Percentiles rank a stretch among this genome's conserved stretches.
Evolutionary conservation across 345 rosid genomes (phyloP).

Genomic region (Anacardium occidentale): DNA sequence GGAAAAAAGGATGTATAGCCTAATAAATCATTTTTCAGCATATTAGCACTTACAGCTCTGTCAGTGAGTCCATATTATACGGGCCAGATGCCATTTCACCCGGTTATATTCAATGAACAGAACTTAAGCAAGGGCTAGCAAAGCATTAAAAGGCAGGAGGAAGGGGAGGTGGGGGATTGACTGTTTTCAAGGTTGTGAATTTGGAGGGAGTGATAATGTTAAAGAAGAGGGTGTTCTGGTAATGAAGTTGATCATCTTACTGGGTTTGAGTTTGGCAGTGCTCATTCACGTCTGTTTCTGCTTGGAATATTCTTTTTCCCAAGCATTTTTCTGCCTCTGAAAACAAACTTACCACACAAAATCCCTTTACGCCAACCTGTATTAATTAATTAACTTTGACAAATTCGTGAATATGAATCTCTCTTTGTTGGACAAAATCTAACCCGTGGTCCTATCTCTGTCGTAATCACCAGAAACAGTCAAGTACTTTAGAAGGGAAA

Average conservation of each 20-base stretch:
- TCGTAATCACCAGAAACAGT: neutral
- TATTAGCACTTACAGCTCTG: constrained; percentile 64
- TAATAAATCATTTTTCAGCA: constrained; percentile 5
- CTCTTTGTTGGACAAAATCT: constrained; percentile 7
- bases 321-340: constrained; percentile 16
- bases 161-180: constrained; percentile 7
- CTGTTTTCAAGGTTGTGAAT: neutral
- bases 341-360: constrained; percentile 14
- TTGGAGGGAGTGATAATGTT: constrained; percentile 17
- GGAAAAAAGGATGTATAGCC: neutral
- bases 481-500: too few species aligned
- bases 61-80: constrained; percentile 59
- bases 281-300: constrained; percentile 24
- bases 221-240: constrained; percentile 15
- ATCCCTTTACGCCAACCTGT: constrained; percentile 25
- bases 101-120: constrained; percentile 46
- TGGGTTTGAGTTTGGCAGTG: constrained; percentile 26
- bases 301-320: constrained; percentile 44
- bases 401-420: neutral
- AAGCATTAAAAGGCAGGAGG: constrained; percentile 45
- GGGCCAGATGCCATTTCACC: constrained; percentile 68
- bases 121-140: constrained; percentile 32
- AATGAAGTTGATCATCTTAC: constrained; percentile 22
- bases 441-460: neutral
- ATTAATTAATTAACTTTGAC: neutral